Percentiles rank a stretch among this genome's conserved stretches.
Conservation (phyloP, 129 eudicot species). For the Centrapalus pauciflorus region DNA sequence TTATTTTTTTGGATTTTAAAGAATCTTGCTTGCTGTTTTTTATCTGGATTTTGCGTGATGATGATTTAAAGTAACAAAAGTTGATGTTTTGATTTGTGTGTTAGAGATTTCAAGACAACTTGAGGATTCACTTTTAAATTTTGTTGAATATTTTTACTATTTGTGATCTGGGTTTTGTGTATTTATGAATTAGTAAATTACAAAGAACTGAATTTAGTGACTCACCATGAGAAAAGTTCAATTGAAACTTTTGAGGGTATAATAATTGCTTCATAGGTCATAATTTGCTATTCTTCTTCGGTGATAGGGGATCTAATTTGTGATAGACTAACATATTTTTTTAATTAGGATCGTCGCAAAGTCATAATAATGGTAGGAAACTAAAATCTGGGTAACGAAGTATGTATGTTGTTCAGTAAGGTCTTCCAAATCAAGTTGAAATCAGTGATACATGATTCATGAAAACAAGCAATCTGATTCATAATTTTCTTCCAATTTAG, state of each 20-base stretch:
- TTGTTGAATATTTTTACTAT: neutral
- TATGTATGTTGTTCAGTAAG: too few relatives aligned
- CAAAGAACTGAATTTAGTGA: neutral
- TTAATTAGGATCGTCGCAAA: neutral
- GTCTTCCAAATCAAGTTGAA: too few relatives aligned
- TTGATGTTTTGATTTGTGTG: neutral
- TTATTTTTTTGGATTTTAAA: too few relatives aligned
- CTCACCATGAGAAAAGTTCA: neutral
- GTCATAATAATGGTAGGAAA: neutral
- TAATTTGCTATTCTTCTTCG: neutral
- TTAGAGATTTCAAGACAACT: neutral
- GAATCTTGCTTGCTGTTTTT: neutral
- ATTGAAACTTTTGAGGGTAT: neutral
- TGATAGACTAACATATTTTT: neutral
- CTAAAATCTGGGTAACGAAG: too few relatives aligned
- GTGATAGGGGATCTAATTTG: neutral
- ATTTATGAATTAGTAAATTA: neutral
- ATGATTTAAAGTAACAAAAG: neutral
- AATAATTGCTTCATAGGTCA: neutral
- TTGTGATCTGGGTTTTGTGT: neutral
- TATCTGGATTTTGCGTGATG: neutral
- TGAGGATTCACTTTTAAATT: neutral
- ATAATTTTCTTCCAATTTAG: too few relatives aligned
- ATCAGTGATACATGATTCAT: too few relatives aligned
- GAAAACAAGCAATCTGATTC: too few relatives aligned